phyloP scores from a whole-genome alignment of 2,329 filamentous ascomycete genomes.

The Aspergillus cejpii region DNA sequence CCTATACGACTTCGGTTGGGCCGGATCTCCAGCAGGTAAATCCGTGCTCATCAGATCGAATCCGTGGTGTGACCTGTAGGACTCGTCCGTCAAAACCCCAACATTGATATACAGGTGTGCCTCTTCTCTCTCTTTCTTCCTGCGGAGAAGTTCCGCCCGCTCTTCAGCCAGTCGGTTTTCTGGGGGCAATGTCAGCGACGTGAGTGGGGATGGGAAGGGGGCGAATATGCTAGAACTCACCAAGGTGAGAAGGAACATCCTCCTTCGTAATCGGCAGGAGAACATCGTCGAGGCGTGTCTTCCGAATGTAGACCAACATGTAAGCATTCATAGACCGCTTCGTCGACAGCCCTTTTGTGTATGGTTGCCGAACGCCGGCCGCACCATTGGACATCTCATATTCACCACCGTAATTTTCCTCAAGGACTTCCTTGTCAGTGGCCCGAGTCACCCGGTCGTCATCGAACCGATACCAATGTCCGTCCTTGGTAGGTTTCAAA shows the following conservation, averaged over 20 bases:
- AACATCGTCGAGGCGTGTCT: conserved; percentile 75
- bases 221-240: conserved; percentile 43
- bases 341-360: conserved; percentile 56
- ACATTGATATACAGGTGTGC: conserved; percentile 87
- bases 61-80: conserved; percentile 72
- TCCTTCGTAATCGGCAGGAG: conserved; percentile 67
- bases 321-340: conserved; percentile 81
- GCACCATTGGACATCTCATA: conserved; percentile 57
- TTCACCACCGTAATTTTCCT: conserved; percentile 95
- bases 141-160: conserved; percentile 64
- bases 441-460: conserved; percentile 96
- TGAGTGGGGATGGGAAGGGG: neutral
- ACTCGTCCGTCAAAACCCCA: conserved; percentile 71
- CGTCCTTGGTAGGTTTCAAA: conserved; percentile 85
- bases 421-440: conserved; percentile 81
- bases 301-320: conserved; percentile 96
- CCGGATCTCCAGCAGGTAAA: conserved; percentile 53
- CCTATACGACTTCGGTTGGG: conserved; percentile 65
- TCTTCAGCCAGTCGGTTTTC: conserved; percentile 76
- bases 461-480: conserved; percentile 94
- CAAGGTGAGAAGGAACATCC: conserved; percentile 75
- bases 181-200: conserved; percentile 24
- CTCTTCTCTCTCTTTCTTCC: conserved; percentile 83
- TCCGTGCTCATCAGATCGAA: conserved; percentile 76
- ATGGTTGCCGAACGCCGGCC: conserved; percentile 56